A percentile compares a stretch with the other conserved stretches of the same genome.
Conservation (phyloP, 805 yeast species). For the Groenewaldozyma salmanticensis region DNA sequence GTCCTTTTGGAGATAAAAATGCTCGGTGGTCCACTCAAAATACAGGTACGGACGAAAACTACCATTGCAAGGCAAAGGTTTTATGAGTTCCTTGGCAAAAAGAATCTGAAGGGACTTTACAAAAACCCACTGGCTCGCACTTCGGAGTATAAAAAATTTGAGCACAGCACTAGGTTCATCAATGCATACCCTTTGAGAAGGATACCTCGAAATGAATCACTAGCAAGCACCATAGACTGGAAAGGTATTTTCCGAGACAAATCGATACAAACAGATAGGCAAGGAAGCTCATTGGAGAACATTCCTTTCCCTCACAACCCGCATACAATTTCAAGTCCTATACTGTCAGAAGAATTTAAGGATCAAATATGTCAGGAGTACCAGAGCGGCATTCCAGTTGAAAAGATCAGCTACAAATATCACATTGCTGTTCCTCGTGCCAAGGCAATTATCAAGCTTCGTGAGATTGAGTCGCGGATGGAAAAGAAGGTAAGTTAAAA, state of each 20-base stretch:
- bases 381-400: slow-evolving; percentile 46
- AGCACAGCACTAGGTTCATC: slow-evolving; percentile 37
- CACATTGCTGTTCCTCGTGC: slow-evolving; percentile 79
- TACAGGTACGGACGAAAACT: slow-evolving; percentile 2
- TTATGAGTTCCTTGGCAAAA: slow-evolving; percentile 73
- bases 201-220: not conserved
- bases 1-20: too few species aligned
- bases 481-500: slow-evolving; percentile 45
- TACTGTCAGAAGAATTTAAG: slow-evolving; percentile 52
- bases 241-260: not conserved
- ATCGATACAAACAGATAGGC: not conserved
- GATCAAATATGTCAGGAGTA: slow-evolving; percentile 49
- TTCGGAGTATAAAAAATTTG: slow-evolving; percentile 73
- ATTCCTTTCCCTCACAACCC: slow-evolving; percentile 76
- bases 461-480: slow-evolving; percentile 56
- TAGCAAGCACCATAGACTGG: not conserved
- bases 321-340: slow-evolving; percentile 55
- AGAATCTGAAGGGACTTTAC: slow-evolving; percentile 75
- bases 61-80: slow-evolving; percentile 23
- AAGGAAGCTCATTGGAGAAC: not conserved
- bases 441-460: slow-evolving; percentile 74
- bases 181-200: slow-evolving; percentile 18
- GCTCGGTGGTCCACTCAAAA: not conserved
- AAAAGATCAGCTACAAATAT: slow-evolving; percentile 66
- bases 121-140: slow-evolving; percentile 66